A percentile compares a stretch with the other conserved stretches of the same genome.
Evolutionary conservation across 768 basidiomycete genomes (phyloP).

Genomic region (Coprinellus micaceus): DNA sequence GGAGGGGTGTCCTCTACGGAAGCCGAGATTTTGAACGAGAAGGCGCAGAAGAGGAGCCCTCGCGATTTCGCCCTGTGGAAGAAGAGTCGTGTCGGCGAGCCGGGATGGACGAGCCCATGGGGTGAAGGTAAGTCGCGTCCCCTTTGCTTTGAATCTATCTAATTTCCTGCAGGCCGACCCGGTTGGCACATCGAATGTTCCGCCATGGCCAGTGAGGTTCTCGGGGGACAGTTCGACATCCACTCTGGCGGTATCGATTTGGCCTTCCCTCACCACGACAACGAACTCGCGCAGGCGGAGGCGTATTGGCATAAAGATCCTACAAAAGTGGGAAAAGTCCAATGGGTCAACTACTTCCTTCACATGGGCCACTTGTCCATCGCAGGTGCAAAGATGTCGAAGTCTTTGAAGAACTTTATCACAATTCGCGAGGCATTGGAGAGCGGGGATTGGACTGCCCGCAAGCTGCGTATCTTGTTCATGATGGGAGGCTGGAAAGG

Average conservation of each 20-base stretch:
- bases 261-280: constrained; percentile 99
- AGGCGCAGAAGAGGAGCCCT: constrained; percentile 7
- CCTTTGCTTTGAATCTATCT: neutral
- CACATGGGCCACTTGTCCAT: constrained; percentile 99
- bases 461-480: constrained; percentile 90
- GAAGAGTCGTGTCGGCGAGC: constrained; percentile 92
- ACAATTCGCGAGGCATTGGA: constrained; percentile 74
- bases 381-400: constrained; percentile 98
- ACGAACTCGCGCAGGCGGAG: constrained; percentile 97
- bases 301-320: constrained; percentile 34
- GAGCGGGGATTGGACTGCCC: constrained; percentile 59
- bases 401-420: constrained; percentile 98
- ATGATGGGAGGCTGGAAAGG: constrained; percentile 89
- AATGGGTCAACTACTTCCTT: constrained; percentile 99
- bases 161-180: constrained; percentile 61
- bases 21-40: constrained; percentile 8
- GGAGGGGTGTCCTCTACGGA: neutral
- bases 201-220: constrained; percentile 91
- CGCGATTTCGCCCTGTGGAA: constrained; percentile 97
- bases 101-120: constrained; percentile 96
- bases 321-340: constrained; percentile 8
- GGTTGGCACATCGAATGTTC: constrained; percentile 99
- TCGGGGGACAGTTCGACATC: constrained; percentile 93
- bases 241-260: constrained; percentile 97
- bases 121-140: constrained; percentile 36